Evolutionary conservation across 208 protist species (phyloP).

Genomic region (Crithidia fasciculata): DNA sequence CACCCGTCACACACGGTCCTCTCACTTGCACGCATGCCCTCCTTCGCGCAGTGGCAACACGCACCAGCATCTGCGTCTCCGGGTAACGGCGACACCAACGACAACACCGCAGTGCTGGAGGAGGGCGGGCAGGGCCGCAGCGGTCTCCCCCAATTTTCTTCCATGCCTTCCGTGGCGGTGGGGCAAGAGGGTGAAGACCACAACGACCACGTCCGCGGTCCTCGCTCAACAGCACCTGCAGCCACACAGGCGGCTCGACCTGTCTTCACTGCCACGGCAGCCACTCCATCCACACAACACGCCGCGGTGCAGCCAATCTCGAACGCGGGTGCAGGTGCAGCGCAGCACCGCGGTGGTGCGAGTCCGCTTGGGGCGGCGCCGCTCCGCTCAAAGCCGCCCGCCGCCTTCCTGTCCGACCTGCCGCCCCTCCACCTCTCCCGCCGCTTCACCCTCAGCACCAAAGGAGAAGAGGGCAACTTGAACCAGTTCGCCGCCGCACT

Average conservation of each 20-base stretch:
- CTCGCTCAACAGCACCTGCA: too few relatives aligned
- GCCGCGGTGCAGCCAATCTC: too few relatives aligned
- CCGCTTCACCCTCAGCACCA: constrained; percentile 19
- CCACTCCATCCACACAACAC: too few relatives aligned
- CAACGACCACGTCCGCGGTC: too few relatives aligned
- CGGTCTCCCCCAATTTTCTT: neutral
- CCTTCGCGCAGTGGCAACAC: constrained; percentile 30
- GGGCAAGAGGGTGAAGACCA: too few relatives aligned
- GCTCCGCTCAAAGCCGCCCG: neutral
- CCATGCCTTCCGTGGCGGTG: neutral
- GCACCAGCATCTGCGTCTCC: neutral
- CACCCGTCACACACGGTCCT: neutral
- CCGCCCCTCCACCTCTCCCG: constrained; percentile 23
- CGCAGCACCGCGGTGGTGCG: neutral
- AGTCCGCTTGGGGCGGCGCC: neutral
- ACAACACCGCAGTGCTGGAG: neutral
- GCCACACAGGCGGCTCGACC: too few relatives aligned
- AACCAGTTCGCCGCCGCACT: constrained; percentile 33
- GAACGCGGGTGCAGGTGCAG: neutral
- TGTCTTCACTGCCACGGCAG: too few relatives aligned
- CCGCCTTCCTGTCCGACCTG: constrained; percentile 4
- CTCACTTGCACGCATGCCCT: constrained; percentile 26
- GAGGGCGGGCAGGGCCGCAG: neutral
- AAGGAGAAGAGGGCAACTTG: constrained; percentile 17
- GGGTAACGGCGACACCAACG: neutral